phyloP scores from a whole-genome alignment of 257 asterid species.

The Solanum lycopersicoides region DNA sequence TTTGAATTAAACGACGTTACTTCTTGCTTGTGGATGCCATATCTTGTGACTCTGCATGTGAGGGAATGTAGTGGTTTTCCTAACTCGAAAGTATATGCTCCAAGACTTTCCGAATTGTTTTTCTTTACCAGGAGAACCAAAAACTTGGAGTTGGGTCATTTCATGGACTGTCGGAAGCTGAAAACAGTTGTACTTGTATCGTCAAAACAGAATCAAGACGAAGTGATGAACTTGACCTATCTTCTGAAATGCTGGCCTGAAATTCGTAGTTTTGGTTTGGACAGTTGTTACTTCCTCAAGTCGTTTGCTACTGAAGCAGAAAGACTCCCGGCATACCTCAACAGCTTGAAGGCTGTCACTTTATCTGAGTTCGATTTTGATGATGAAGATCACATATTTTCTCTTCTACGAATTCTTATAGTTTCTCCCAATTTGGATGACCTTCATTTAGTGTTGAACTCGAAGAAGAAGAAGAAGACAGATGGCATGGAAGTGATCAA shows the following conservation, averaged over 20 bases:
- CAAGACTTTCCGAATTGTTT: neutral
- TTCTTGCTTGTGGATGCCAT: no score
- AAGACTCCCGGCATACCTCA: neutral
- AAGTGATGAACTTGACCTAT: no score
- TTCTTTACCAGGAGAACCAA: neutral
- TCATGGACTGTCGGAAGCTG: neutral
- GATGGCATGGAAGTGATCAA: neutral
- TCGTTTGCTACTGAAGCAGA: neutral
- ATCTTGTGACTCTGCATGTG: neutral
- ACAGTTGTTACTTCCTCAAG: neutral
- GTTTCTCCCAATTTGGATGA: neutral
- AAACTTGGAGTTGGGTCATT: neutral
- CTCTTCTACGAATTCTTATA: neutral
- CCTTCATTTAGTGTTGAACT: neutral
- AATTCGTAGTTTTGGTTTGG: no score
- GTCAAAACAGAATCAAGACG: no score
- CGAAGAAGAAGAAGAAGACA: neutral
- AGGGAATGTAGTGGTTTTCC: neutral
- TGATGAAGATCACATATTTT: neutral
- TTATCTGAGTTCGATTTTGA: neutral
- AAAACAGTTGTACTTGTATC: no score
- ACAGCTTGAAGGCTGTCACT: neutral
- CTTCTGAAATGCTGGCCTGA: no score
- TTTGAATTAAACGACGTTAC: no score
- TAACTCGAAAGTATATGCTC: neutral